Conservation (phyloP, 495 filamentous ascomycete genomes). For the Neurospora tetraspora region DNA sequence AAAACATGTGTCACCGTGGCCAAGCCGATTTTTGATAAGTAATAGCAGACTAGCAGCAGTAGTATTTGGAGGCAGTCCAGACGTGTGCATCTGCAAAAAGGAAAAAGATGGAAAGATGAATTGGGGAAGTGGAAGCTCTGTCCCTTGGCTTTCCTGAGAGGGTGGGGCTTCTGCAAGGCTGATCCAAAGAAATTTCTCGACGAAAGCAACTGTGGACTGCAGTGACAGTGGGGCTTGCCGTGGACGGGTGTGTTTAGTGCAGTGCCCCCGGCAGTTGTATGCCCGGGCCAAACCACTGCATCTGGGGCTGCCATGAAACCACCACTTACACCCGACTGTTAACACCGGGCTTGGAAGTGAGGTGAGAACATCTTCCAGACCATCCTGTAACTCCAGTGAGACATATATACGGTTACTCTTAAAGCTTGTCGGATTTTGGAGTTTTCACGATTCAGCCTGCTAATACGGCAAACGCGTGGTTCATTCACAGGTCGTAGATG, state of each 20-base stretch:
- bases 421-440: background rate
- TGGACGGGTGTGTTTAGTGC: background rate
- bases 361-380: background rate
- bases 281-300: background rate
- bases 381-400: background rate
- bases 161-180: constrained; percentile 2
- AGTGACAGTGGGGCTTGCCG: background rate
- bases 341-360: background rate
- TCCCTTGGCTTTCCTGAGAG: background rate
- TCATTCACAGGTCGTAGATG: background rate
- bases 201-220: background rate
- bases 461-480: background rate
- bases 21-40: background rate
- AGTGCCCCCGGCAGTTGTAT: background rate
- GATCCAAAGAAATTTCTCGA: constrained; percentile 5
- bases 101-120: background rate
- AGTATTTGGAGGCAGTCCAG: background rate
- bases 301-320: background rate
- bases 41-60: background rate
- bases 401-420: background rate
- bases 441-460: background rate
- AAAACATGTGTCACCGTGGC: background rate
- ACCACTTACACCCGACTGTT: background rate
- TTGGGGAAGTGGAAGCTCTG: background rate
- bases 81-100: background rate